Evolutionary conservation across 805 yeast species (phyloP), one percentile per base, ranked within the genome.

Genomic region (Maudiozyma turicensis): DNA sequence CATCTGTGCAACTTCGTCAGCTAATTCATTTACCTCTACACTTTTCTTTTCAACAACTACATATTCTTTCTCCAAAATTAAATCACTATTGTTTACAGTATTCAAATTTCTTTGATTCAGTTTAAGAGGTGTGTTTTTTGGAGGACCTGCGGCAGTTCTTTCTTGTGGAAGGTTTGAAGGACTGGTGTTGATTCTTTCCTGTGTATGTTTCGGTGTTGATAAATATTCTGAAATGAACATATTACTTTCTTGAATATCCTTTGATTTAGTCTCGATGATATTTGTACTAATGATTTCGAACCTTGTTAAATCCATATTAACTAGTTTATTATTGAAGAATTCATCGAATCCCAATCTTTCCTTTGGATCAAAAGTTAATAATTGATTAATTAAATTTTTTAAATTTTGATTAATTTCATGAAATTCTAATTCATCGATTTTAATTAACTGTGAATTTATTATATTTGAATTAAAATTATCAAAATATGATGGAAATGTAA

Each of bases 41-140:
- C 93, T 87, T 45, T 95, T 77, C 64, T 91, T 93, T 64, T 91
- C 98, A 31, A 91, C 90, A 39, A 91, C 95, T 34, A 91, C 98
- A 58, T 91, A 91, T 59, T 89, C 97, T 55, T 80, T 82, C 57
- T 88, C 96, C 49, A 81, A 69, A 29, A 76, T 72, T 26, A 75
- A 60, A 47, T 81, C 85, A 38, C 49, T 53, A 41, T 43, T 51
- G n/a, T 42, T 2, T 20, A 20, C 26, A 2, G 26, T 20, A 20
- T 20, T 20, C 4, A 20, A 20, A 20, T 20, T 20, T 20, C 4
- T 20, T 20, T 20, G 26, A 20, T 20, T 20, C 26, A 3, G 26
- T 20, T 20, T 20, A 20, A 37, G 40, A 13, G 13, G 14, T 11
- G 7, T 37, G 15, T 8, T 3, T 37, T 13, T 37, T 37, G 40